phyloP scores from a whole-genome alignment of 73 alveolate genomes.

The Tetrahymena malaccensis region DNA sequence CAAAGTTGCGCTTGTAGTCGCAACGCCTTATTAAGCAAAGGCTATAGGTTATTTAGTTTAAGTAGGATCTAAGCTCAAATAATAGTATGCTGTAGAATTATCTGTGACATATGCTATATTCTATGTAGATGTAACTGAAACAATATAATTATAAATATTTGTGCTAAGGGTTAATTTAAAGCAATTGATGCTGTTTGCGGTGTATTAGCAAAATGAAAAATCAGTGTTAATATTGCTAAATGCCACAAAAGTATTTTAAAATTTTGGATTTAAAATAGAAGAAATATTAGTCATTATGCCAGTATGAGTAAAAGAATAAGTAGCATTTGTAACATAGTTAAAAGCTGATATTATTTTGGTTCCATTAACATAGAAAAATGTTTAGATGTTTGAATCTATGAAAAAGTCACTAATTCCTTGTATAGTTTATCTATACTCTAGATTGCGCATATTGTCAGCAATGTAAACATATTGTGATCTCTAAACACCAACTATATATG shows the following conservation, averaged over 20 bases:
- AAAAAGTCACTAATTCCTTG: neutral
- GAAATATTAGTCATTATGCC: neutral
- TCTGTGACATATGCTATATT: neutral
- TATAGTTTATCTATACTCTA: neutral
- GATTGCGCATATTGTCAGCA: neutral
- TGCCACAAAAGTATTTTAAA: neutral
- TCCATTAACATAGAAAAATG: neutral
- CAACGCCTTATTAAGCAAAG: too few species aligned
- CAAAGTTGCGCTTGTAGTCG: too few species aligned
- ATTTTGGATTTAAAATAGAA: neutral
- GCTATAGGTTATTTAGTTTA: neutral
- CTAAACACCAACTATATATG: neutral
- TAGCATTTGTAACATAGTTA: neutral
- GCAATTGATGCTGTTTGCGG: neutral
- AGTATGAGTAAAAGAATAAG: neutral
- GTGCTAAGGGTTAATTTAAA: neutral
- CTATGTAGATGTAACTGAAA: too few species aligned
- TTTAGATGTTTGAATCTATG: neutral
- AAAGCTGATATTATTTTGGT: neutral
- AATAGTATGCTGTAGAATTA: neutral
- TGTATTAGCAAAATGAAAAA: neutral
- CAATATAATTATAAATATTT: too few species aligned
- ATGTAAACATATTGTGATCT: neutral
- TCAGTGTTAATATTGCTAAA: neutral
- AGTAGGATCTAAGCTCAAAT: neutral